Evolutionary conservation across 352 stramenopile genomes (phyloP), one percentile per base, ranked within the genome.

Genomic region (Phytopythium chamaehyphon): DNA sequence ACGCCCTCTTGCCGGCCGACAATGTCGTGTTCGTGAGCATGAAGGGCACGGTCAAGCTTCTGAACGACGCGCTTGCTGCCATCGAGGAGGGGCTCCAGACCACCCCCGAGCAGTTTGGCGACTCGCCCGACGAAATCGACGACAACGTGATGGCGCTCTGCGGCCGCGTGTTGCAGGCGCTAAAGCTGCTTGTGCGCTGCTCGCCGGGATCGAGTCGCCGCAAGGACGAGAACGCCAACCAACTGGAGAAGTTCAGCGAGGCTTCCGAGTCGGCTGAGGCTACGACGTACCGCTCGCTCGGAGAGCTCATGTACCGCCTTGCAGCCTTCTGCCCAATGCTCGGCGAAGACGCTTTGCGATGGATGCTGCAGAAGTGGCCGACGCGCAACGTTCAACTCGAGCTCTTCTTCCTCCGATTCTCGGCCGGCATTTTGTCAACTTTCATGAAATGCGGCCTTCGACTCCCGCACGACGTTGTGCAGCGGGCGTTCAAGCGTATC

Each of bases 291-390:
- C 59, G 62, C 8, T 70, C 69, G 0, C 65, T 90, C 28, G 73
- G 71, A 1, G 71, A 86, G 31, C 55, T 90, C n/a, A 55, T 93
- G n/a, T 73, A 74, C 48, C 64, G 65, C 12, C 69, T 93, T 40
- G 62, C 71, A 0, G 52, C 67, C 19, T 82, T 90, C 52, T 90
- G 75, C 3, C 77, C 79, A 1, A 61, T 68, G 21, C 78, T 90
- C 37, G 79, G 76, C 19, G 66, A 90, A 42, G 57, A 73, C 11
- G 74, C 90, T 16, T 47, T 93, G 24, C 54, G 62, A 10, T 89
- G 79, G 73, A 79, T 90, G 66, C 40, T 93, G 19, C 65, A 64
- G 28, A 88, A 88, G 52, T 93, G 82, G 82, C 82, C 82, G 4
- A 64, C 70, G 43, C 71, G 79, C 45, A 86, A 85, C 55, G 79